These are phyloP conservation scores for Diaporthe helianthi DNA, from an alignment of 2,329 filamentous ascomycete genomes.

Conservation along the genomic window DNA sequence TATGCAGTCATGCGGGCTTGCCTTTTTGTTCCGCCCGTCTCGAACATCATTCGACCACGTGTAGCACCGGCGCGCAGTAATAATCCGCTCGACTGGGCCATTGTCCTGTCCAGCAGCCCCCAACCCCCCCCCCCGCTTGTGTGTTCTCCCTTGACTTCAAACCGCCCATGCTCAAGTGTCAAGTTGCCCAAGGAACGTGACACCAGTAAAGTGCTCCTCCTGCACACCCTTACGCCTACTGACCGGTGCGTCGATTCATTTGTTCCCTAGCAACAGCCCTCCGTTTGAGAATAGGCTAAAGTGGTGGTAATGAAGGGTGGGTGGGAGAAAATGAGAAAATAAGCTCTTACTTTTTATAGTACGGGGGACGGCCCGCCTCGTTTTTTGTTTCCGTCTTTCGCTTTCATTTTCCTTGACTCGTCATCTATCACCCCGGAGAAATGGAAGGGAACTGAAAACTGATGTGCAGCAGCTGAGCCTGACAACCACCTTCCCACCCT, in stretches of 20 bases:
- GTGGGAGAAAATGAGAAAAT: conserved; percentile 1
- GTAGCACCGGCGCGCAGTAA: conserved; percentile 1
- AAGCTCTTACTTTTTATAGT: background rate
- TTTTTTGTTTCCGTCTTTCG: background rate
- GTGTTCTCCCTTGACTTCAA: background rate
- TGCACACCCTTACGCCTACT: conserved; percentile 2
- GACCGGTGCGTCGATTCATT: conserved; percentile 16
- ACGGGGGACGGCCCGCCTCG: conserved; percentile 22
- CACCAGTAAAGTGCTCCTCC: conserved; percentile 21
- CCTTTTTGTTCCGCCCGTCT: background rate
- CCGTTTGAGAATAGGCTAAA: conserved; percentile 12
- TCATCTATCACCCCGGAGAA: conserved; percentile 2
- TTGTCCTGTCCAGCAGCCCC: background rate
- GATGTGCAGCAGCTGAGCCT: conserved; percentile 1
- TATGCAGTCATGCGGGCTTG: conserved; percentile 13
- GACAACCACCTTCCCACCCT: background rate
- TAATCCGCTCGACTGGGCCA: background rate
- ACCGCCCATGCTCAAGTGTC: background rate
- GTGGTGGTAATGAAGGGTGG: background rate
- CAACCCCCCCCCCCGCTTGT: too few relatives aligned
- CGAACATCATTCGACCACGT: conserved; percentile 27
- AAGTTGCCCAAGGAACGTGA: conserved; percentile 14
- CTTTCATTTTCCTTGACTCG: background rate
- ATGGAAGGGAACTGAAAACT: background rate
- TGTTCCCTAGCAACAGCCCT: background rate